Evolutionary conservation across 345 rosid species (phyloP).

Genomic region (Bruguiera gymnorhiza): DNA sequence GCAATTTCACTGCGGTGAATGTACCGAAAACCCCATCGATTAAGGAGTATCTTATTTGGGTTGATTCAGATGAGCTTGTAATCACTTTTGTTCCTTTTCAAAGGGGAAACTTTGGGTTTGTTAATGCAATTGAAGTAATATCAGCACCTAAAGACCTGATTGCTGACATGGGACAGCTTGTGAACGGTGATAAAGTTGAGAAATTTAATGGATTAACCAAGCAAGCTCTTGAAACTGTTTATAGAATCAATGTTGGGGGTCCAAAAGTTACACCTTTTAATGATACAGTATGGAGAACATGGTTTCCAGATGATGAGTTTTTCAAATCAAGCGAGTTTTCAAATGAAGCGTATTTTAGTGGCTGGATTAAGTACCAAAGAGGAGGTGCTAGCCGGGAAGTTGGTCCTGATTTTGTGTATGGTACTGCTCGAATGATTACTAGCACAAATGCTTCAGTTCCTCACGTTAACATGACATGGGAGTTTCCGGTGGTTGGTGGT

Average conservation of each 20-base stretch:
- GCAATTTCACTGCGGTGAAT: constrained; percentile 45
- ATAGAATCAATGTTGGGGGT: constrained; percentile 82
- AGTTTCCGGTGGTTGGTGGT: constrained; percentile 49
- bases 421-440: constrained; percentile 55
- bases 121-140: constrained; percentile 82
- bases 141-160: constrained; percentile 88
- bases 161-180: constrained; percentile 44
- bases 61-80: constrained; percentile 44
- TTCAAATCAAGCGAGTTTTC: constrained; percentile 46
- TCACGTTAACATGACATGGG: constrained; percentile 63
- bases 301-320: constrained; percentile 76
- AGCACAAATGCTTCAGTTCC: constrained; percentile 50
- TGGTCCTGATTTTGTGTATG: constrained; percentile 71
- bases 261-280: constrained; percentile 81
- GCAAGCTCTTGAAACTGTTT: constrained; percentile 55
- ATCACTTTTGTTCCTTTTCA: constrained; percentile 53
- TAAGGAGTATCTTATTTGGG: constrained; percentile 64
- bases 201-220: constrained; percentile 45
- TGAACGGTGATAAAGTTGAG: constrained; percentile 38
- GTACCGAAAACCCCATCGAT: constrained; percentile 28
- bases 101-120: constrained; percentile 53
- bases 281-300: constrained; percentile 85
- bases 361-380: constrained; percentile 52
- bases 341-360: constrained; percentile 41
- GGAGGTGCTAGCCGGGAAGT: constrained; percentile 79